A percentile compares a stretch with the other conserved stretches of the same genome.
Conservation (phyloP, 192 early-diverging fungal genomes). For the Umbelopsis vinacea region DNA sequence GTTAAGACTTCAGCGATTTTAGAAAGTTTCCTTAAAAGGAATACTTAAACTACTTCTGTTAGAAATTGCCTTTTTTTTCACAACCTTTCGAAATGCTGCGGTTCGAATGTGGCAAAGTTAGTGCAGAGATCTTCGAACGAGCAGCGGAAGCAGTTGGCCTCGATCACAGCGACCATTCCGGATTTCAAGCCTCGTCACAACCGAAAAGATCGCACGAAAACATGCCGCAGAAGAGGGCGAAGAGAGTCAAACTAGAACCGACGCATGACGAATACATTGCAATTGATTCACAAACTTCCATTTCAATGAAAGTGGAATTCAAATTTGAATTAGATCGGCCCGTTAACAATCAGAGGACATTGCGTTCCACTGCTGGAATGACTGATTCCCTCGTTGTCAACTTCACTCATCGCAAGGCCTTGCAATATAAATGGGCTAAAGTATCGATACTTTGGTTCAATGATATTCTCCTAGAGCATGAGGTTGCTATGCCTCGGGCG, state of each 20-base stretch:
- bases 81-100: slow-evolving; percentile 4
- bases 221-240: background rate
- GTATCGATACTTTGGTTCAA: background rate
- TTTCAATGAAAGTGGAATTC: background rate
- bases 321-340: background rate
- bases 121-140: background rate
- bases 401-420: background rate
- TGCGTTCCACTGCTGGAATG: background rate
- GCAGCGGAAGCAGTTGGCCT: no score
- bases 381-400: background rate
- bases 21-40: background rate
- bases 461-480: background rate
- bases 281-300: background rate
- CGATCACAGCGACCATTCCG: background rate
- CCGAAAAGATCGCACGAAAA: background rate
- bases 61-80: background rate
- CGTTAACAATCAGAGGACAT: background rate
- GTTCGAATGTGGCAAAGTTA: slow-evolving; percentile 7
- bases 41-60: background rate
- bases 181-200: background rate
- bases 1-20: no score
- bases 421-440: slow-evolving; percentile 3
- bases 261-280: background rate
- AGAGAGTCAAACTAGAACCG: background rate
- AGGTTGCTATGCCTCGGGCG: background rate